These are phyloP conservation scores for Exutisphaerella laricina DNA, from an alignment of 2,329 filamentous ascomycete species.

Conservation along the genomic window DNA sequence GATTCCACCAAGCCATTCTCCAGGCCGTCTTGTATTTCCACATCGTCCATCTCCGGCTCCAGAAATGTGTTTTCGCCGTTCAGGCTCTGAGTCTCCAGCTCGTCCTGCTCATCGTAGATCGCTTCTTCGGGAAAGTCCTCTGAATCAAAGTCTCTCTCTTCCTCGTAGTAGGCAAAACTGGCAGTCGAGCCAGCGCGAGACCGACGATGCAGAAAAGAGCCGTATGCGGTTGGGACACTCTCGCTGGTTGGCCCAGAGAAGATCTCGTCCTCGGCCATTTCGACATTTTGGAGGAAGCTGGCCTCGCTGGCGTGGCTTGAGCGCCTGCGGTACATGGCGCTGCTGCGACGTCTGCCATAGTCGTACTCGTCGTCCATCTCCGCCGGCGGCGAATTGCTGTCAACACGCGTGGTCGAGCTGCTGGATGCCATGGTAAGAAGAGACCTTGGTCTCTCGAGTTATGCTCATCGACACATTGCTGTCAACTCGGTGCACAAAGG, in stretches of 20 bases:
- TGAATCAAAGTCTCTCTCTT: constrained; percentile 55
- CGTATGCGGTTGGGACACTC: constrained; percentile 88
- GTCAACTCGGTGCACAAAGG: not conserved
- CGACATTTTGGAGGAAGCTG: constrained; percentile 81
- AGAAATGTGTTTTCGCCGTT: constrained; percentile 32
- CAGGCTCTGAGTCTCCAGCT: constrained; percentile 38
- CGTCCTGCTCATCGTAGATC: constrained; percentile 42
- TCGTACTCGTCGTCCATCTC: constrained; percentile 20
- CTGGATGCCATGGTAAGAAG: too few relatives aligned
- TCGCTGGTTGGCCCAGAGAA: constrained; percentile 92
- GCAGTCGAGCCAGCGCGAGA: constrained; percentile 74
- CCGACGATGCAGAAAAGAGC: constrained; percentile 83
- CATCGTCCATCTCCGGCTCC: constrained; percentile 32
- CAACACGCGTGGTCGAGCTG: constrained; percentile 11
- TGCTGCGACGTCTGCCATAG: constrained; percentile 17
- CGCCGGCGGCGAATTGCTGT: constrained; percentile 8
- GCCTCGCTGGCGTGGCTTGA: constrained; percentile 63
- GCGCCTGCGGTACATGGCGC: constrained; percentile 50
- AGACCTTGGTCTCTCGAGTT: constrained; percentile 12
- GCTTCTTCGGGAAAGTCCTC: constrained; percentile 48
- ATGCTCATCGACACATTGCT: constrained; percentile 3
- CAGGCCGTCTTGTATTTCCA: constrained; percentile 4
- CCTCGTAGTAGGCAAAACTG: constrained; percentile 82
- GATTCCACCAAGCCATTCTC: constrained; percentile 18
- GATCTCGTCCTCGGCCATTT: constrained; percentile 95